Evolutionary conservation across 441 rosid genomes (phyloP).

Genomic region (Pelargonium fulgidum): DNA sequence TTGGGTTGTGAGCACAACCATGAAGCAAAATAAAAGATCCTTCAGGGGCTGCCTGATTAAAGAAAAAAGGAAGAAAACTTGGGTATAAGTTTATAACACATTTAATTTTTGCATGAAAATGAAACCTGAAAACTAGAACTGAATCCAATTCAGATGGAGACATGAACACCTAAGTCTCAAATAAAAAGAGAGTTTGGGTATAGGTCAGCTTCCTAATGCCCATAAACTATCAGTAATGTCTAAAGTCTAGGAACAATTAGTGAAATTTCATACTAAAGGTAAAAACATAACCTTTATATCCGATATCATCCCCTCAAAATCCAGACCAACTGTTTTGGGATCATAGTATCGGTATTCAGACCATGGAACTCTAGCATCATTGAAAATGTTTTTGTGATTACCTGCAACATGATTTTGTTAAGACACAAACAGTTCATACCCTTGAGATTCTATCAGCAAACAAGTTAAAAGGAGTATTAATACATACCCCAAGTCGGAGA

Average conservation of each 20-base stretch:
- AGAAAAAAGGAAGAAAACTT: too few species aligned
- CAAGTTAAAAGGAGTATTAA: constrained; percentile 13
- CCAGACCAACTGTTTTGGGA: constrained; percentile 94
- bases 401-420: constrained; percentile 41
- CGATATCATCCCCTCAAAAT: constrained; percentile 90
- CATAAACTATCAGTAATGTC: too few species aligned
- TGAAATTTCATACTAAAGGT: background rate
- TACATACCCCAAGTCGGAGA: constrained; percentile 87
- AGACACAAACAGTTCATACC: constrained; percentile 8
- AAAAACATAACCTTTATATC: constrained; percentile 62
- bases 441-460: constrained; percentile 4
- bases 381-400: constrained; percentile 92
- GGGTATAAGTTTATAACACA: too few species aligned
- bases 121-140: too few species aligned
- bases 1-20: constrained; percentile 99
- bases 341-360: constrained; percentile 91
- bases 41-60: constrained; percentile 73
- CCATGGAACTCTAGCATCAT: constrained; percentile 94
- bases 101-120: too few species aligned
- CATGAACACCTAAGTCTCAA: too few species aligned
- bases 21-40: constrained; percentile 92
- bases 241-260: too few species aligned
- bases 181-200: too few species aligned
- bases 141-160: too few species aligned
- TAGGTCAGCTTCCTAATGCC: too few species aligned